Evolutionary conservation across 495 filamentous ascomycete genomes (phyloP), one percentile per base, ranked within the genome.

Genomic region (Penicillium egyptiacum): DNA sequence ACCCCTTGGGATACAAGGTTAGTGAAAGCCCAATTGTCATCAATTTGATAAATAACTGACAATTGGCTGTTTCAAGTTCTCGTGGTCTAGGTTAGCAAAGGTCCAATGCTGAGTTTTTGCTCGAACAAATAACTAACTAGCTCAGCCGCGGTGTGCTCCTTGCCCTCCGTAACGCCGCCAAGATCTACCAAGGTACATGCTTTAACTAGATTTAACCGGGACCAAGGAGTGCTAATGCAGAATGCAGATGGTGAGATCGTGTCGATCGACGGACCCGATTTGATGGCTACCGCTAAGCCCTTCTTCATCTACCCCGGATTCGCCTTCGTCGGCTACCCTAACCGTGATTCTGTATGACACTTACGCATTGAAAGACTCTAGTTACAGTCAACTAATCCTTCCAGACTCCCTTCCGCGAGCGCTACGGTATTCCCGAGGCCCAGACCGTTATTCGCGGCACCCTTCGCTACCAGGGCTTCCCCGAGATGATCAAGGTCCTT

Each of bases 261-360:
- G 63, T 81, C 77, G 56, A 72, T 86, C 30, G 61, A 67, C 37
- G 84, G 82, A 11, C 74, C 80, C 50, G 87, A 92, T 20, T 82
- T 98, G 44, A 96, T 97, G 94, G 87, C 76, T 47, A 81, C 81
- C 45, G 90, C 93, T 17, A 91, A 93, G 79, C 91, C 93, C 10
- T 97, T 96, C 82, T 83, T 81, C 65, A 93, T 96, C 78, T 94
- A 92, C 74, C 88, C 88, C 40, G 85, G 92, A 31, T 97, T 86
- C 66, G 86, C 89, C 23, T 94, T 96, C 65, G 91, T 96, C 51
- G 92, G 88, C 9, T 98, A 98, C 72, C 90, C 91, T 11, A 97
- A 97, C 83, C 81, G 93, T 53, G 91, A 97, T 74, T 94, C 89
- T 2, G 35, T 39, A 39, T 39, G 35, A 17, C 7, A 39, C 17